Evolutionary conservation across 164 flowering plant genomes (phyloP).

Genomic region (Magnolia officinalis): DNA sequence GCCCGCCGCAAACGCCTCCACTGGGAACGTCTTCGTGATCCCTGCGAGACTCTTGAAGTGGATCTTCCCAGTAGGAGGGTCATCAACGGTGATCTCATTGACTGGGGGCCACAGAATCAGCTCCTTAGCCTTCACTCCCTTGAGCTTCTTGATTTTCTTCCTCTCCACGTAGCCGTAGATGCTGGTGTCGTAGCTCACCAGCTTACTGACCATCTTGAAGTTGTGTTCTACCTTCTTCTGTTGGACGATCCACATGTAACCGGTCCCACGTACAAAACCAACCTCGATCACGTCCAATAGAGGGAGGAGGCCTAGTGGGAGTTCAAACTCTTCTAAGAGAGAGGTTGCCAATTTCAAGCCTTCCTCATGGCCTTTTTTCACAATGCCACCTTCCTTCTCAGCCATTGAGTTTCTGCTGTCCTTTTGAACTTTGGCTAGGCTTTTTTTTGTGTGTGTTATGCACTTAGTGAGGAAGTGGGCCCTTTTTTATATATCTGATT

Average conservation of each 20-base stretch:
- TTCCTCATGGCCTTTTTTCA: conserved; percentile 33
- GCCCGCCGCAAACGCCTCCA: conserved; percentile 16
- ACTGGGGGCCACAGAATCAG: conserved; percentile 33
- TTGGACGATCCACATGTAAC: conserved; percentile 36
- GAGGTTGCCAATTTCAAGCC: conserved; percentile 23
- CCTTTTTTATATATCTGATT: background rate
- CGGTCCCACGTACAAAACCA: conserved; percentile 26
- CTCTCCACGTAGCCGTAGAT: conserved; percentile 22
- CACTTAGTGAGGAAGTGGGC: background rate
- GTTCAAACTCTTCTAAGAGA: conserved; percentile 25
- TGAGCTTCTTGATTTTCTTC: conserved; percentile 31
- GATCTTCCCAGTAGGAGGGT: conserved; percentile 30
- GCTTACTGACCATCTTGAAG: conserved; percentile 29
- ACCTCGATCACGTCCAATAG: conserved; percentile 25
- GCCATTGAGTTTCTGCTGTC: conserved; percentile 19
- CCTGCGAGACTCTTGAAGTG: conserved; percentile 35
- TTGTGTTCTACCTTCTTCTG: conserved; percentile 34
- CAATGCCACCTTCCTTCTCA: conserved; percentile 33
- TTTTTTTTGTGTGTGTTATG: background rate
- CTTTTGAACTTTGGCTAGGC: background rate
- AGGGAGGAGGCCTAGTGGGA: conserved; percentile 36
- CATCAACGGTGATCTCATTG: conserved; percentile 27
- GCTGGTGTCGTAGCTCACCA: conserved; percentile 26
- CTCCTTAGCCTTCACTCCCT: conserved; percentile 42
- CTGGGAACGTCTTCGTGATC: conserved; percentile 28